phyloP scores from a whole-genome alignment of 2,329 filamentous ascomycete genomes.

The Colletotrichum incanum region DNA sequence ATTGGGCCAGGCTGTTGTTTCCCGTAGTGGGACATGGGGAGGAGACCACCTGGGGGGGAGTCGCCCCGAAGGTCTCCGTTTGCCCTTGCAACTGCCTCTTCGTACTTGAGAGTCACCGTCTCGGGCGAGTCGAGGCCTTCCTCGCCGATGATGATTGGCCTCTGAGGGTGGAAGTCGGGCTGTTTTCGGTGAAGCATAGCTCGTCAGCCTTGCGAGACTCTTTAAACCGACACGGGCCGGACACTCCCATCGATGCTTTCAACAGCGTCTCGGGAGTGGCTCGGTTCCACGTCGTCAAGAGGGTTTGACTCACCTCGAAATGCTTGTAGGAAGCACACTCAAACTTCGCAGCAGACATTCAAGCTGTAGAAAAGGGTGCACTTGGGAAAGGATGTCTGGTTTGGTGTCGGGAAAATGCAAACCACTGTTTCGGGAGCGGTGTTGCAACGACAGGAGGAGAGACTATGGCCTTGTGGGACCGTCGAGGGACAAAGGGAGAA shows the following conservation, averaged over 20 bases:
- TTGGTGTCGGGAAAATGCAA: conserved; percentile 43
- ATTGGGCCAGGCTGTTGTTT: conserved; percentile 83
- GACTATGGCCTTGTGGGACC: conserved; percentile 42
- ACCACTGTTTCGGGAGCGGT: conserved; percentile 45
- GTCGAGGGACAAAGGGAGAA: conserved; percentile 38
- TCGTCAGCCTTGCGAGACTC: conserved; percentile 46
- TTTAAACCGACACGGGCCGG: neutral
- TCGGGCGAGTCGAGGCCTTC: conserved; percentile 73
- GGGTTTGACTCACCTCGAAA: conserved; percentile 69
- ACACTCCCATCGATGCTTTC: conserved; percentile 46
- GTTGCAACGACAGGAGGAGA: conserved; percentile 42
- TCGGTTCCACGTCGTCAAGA: conserved; percentile 20
- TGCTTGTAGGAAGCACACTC: conserved; percentile 70
- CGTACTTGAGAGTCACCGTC: conserved; percentile 70
- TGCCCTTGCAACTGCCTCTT: conserved; percentile 68
- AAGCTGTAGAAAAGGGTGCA: conserved; percentile 57
- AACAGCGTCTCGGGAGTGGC: conserved; percentile 51
- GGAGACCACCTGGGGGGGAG: conserved; percentile 68
- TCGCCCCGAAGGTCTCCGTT: conserved; percentile 70
- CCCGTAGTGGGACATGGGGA: conserved; percentile 85
- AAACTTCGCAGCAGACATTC: conserved; percentile 73
- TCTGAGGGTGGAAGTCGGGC: conserved; percentile 69
- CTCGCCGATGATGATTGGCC: conserved; percentile 68
- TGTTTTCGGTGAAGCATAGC: conserved; percentile 47
- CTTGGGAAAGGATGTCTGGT: conserved; percentile 41